phyloP scores from a whole-genome alignment of 2,329 filamentous ascomycete genomes.

The Thyridium curvatum region DNA sequence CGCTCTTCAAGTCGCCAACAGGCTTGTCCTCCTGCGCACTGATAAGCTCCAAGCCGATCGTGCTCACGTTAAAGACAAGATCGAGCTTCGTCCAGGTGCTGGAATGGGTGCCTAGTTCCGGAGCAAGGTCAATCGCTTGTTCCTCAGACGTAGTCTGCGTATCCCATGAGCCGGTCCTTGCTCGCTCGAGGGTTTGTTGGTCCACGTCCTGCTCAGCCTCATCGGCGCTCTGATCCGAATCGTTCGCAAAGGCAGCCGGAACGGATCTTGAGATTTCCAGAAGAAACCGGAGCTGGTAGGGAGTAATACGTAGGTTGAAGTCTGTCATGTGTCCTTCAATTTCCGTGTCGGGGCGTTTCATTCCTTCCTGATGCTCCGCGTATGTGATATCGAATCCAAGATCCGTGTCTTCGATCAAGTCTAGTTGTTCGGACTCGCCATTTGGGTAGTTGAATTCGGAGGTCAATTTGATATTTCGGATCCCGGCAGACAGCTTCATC shows the following conservation, averaged over 20 bases:
- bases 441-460: conserved; percentile 80
- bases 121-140: conserved; percentile 46
- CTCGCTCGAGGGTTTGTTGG: conserved; percentile 42
- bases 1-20: conserved; percentile 68
- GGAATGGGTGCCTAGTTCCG: conserved; percentile 62
- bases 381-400: conserved; percentile 89
- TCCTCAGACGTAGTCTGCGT: conserved; percentile 26
- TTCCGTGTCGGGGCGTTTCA: conserved; percentile 82
- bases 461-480: conserved; percentile 85
- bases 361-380: conserved; percentile 72
- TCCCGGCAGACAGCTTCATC: conserved; percentile 86
- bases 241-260: conserved; percentile 77
- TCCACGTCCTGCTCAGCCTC: conserved; percentile 72
- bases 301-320: conserved; percentile 82
- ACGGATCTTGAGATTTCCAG: conserved; percentile 83
- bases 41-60: conserved; percentile 82
- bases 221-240: conserved; percentile 63
- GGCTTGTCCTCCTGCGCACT: conserved; percentile 69
- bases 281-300: conserved; percentile 84
- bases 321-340: conserved; percentile 90
- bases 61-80: conserved; percentile 81
- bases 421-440: conserved; percentile 72
- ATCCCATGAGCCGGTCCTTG: conserved; percentile 34
- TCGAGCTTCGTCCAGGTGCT: conserved; percentile 91
- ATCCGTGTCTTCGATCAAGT: conserved; percentile 96